Base-by-base conservation (phyloP, 2,329 filamentous ascomycete genomes). In the Diaporthe ampelina region DNA sequence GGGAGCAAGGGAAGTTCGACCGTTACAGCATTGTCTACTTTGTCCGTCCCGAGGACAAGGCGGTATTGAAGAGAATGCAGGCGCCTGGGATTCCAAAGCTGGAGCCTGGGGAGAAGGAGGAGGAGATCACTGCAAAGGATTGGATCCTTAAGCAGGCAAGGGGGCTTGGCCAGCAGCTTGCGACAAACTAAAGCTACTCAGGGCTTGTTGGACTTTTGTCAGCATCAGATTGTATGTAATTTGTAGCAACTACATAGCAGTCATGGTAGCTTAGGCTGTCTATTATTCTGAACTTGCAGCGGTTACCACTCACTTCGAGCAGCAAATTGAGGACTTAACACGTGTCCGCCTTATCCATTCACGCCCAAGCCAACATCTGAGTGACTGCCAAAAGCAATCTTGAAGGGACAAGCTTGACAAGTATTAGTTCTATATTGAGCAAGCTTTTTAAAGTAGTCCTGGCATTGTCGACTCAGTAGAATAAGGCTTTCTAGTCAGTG, bases 11-110 rank as follows among this genome's bases (percentile, higher is more conserved):
- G 19, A 63, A 52, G 24, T 74, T 72, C 15, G 54, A 68, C 3
- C 71, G 77, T 21, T 74, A 77, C 40, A 76, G 73, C 26, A 48
- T 78, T 21, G 77, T 77, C 0, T 78, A 76, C 32, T 78, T 78
- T 52, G 75, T 75, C 11, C 19, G 77, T 15, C 76, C 77, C 2
- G 77, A 76, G 71, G 74, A 78, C 19, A 63, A 54, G 7, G 73
- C 76, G 3, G 59, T 78, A 3, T 58, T 78, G 17, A 75, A 70
- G 70, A 68, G 76, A 29, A 52, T 77, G 52, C 37, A 71, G 58
- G 74, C 73, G 8, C 45, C 61, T 3, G 76, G 76, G 1, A 69
- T 77, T 10, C 74, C 76, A n/a, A 72, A 76, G 50, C 19, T 59
- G 3, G 63, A 69, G 69, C 68, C 76, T 4, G 69, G 24, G 0